A percentile compares a stretch with the other conserved stretches of the same genome.
phyloP scores from a whole-genome alignment of 345 rosid genomes.

The Diplotaxis tenuifolia region DNA sequence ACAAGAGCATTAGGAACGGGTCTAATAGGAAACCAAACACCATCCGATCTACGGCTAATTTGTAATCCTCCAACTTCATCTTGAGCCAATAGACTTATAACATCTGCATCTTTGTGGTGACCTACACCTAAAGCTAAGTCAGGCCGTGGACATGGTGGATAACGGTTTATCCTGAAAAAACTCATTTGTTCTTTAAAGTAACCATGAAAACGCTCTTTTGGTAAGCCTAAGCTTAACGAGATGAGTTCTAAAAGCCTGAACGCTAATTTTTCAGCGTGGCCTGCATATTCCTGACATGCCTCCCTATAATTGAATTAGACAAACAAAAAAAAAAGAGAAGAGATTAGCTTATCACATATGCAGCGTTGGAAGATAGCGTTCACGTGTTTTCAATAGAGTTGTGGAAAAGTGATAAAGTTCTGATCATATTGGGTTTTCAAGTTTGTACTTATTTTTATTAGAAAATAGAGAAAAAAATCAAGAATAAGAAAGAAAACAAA shows the following conservation, averaged over 20 bases:
- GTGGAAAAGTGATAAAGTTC: background rate
- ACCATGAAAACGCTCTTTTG: constrained; percentile 43
- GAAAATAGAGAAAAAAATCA: background rate
- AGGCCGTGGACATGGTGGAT: constrained; percentile 81
- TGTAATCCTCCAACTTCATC: constrained; percentile 82
- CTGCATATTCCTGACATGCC: constrained; percentile 45
- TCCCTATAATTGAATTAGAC: constrained; percentile 37
- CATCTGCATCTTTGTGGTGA: constrained; percentile 71
- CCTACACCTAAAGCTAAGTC: constrained; percentile 83
- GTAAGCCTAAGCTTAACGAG: constrained; percentile 59
- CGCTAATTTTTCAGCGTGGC: constrained; percentile 51
- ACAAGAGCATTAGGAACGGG: constrained; percentile 68
- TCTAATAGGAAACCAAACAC: constrained; percentile 69
- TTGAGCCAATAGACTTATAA: constrained; percentile 66
- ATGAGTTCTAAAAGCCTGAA: constrained; percentile 47
- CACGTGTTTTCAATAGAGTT: constrained; percentile 18
- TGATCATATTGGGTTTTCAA: background rate
- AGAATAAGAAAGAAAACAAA: background rate
- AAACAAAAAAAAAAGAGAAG: background rate
- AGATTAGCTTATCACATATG: background rate
- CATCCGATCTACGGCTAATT: constrained; percentile 57
- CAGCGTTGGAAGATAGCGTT: background rate
- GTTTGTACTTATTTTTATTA: background rate
- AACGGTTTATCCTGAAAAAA: constrained; percentile 60
- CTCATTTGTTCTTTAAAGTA: constrained; percentile 54